Base-by-base conservation (phyloP, 78 protist species). In the Corallochytrium limacisporum region DNA sequence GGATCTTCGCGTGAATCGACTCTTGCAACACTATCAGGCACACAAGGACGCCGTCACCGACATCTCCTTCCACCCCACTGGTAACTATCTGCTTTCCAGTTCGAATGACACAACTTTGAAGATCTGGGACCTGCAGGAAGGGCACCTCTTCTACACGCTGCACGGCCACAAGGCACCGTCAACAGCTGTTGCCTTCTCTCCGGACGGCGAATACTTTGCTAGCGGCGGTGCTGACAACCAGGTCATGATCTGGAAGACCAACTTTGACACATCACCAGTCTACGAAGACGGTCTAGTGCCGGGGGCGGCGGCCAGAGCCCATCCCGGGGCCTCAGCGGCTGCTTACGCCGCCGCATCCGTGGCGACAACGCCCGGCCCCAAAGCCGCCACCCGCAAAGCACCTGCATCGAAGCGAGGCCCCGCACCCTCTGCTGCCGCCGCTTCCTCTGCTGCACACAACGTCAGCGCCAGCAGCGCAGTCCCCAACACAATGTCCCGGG, bases 111-210 rank as follows among this genome's bases (percentile, higher is more conserved):
- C 49, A 29, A 62, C 81, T 7, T 35, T 80, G 43, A 82, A 74
- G 82, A 44, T 83, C n/a, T 77, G 84, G 85, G 86, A 83, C 66
- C 65, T 79, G 42, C 55, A 56, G 47, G 89, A 79, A 40, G 93
- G 93, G 6, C 81, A 69, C 50, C 80, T 79, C n/a, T 48, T 62
- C 65, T 88, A 72, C 75, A 84, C 89, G 29, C 62, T 88, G 31
- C 77, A 74, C 71, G 87, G 83, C 39, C 93, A 88, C 79, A 62
- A 66, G 46, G 72, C 66, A 5, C 60, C 75, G 15, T 69, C 43
- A 18, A 35, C 5, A 42, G 37, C 44, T 1, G 60, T 53, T 15
- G 31, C 26, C 16, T 82, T 60, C 42, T 59, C 85, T 6, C 69
- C 59, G 18, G 42, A 36, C 26, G 93, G 93, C 51, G 75, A 74